Conservation (phyloP, 257 asterid genomes). For the Solanum sejunctum region DNA sequence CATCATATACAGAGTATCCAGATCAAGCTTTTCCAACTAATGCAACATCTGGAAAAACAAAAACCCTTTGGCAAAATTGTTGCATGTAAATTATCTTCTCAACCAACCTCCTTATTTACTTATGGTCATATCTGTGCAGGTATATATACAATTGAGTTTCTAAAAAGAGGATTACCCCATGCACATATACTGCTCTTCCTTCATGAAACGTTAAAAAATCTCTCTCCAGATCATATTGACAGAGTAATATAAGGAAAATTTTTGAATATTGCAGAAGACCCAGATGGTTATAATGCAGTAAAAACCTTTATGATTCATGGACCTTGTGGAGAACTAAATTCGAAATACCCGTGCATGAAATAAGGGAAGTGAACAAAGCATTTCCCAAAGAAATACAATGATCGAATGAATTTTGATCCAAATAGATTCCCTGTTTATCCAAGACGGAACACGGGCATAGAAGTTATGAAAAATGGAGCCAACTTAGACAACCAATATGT, state of each 20-base stretch:
- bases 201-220: not conserved
- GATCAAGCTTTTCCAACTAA: not conserved
- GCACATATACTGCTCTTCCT: not conserved
- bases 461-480: not conserved
- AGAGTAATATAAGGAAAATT: not conserved
- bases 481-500: not conserved
- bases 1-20: not conserved
- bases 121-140: not conserved
- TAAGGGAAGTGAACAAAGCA: not conserved
- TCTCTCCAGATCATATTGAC: not conserved
- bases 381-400: not conserved
- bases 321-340: not conserved
- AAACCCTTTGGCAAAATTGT: no score
- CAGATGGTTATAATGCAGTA: not conserved
- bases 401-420: no score
- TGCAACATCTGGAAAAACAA: no score
- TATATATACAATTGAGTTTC: not conserved
- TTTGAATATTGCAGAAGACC: not conserved
- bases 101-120: no score
- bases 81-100: no score
- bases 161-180: not conserved
- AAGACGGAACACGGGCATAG: not conserved
- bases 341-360: not conserved
- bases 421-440: not conserved
- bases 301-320: not conserved